Base-by-base conservation (phyloP, 768 basidiomycete species). In the Termitomyces sp. region DNA sequence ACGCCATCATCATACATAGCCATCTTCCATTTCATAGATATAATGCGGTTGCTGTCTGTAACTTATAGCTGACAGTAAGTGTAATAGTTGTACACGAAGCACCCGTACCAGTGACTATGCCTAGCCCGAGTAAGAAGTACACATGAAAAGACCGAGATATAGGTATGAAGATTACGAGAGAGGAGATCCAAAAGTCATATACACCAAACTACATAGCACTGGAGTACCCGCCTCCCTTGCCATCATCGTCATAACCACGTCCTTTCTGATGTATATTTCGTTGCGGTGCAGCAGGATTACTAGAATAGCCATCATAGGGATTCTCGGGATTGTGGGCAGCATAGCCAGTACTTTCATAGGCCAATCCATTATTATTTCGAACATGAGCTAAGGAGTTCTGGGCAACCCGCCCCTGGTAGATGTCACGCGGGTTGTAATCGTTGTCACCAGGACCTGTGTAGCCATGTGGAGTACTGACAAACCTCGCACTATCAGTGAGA, bases 381-480 rank as follows among this genome's bases (percentile, higher is more conserved):
- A 28, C 28, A 36, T 52, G 57, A 23, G 54, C 43, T 47, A 49
- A 41, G 26, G 54, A 46, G 32, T 54, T 54, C 33, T 55, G 61
- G n/a, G 63, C 38, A 60, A 76, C 75, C 52, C 78, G 79, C 61
- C 79, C 79, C 68, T 80, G 79, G 66, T 87, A 86, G 51, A 81
- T 77, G 63, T 84, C 83, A 56, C 79, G 78, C n/a, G 75, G 68
- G 61, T 84, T 80, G 57, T 77, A 79, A 64, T 63, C 74, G 57
- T 72, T 74, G 51, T 61, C 53, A 59, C 70, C 59, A 41, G 52
- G 57, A 57, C 63, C 49, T 50, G 64, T 10, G 46, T 67, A 50
- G 38, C 61, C 60, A 55, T 67, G 61, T 55, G 57, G 59, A 23
- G 55, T 60, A 44, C 40, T 58, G 13, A 66, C 54, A 55, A 66